Percentiles rank a stretch among this genome's conserved stretches.
These are phyloP conservation scores for Strobilomyces echinocephalus DNA, from an alignment of 768 basidiomycete species.

Conservation along the genomic window DNA sequence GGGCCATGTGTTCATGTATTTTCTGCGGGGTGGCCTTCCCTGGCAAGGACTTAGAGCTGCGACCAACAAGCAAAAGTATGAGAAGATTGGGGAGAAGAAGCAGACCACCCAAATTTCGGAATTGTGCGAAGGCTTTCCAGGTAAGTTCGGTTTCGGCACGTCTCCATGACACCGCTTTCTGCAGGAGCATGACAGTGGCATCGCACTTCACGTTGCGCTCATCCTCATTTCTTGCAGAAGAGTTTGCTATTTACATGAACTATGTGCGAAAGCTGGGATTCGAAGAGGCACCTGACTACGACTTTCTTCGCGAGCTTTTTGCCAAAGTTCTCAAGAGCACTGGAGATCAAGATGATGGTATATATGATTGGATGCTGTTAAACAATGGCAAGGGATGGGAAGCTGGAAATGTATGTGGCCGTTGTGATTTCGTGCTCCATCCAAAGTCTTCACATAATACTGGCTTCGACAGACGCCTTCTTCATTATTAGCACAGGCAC, in stretches of 20 bases:
- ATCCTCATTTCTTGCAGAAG: constrained; percentile 45
- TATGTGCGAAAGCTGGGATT: constrained; percentile 98
- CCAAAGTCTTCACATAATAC: not conserved
- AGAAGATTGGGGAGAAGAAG: constrained; percentile 99
- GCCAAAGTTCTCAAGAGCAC: constrained; percentile 83
- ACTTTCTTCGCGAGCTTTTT: constrained; percentile 94
- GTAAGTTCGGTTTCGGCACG: constrained; percentile 33
- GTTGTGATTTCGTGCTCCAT: constrained; percentile 27
- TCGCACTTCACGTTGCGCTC: not conserved
- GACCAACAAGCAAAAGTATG: constrained; percentile 99
- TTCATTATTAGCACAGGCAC: constrained; percentile 43
- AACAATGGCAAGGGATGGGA: constrained; percentile 97
- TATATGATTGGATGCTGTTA: constrained; percentile 96
- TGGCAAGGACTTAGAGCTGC: constrained; percentile 98
- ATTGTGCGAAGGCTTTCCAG: constrained; percentile 95
- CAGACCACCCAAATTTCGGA: constrained; percentile 90
- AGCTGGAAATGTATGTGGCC: constrained; percentile 64
- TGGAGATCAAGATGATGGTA: constrained; percentile 85
- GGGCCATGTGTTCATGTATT: constrained; percentile 99
- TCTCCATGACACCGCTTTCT: not conserved
- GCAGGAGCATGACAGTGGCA: not conserved
- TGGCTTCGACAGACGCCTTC: constrained; percentile 36
- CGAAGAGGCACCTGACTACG: constrained; percentile 96
- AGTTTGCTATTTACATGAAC: constrained; percentile 98
- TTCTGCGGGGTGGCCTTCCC: constrained; percentile 90